Base-by-base conservation (phyloP, 1,139 yeast genomes). In the Saccharomyces hybrid region DNA sequence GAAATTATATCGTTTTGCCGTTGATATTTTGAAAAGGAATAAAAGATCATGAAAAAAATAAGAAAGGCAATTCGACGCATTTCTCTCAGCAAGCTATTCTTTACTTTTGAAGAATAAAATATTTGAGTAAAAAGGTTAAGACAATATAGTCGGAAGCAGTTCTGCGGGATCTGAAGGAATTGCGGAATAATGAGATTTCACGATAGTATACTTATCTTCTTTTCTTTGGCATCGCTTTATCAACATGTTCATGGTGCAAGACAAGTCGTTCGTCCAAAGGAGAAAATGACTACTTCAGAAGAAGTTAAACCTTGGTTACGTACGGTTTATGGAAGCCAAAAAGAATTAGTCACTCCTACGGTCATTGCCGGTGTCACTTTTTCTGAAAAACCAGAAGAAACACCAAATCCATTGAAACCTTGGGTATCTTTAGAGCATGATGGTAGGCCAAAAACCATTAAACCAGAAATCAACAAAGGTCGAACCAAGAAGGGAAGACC, bases 291-390 rank as follows among this genome's bases (percentile, higher is more conserved):
- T 0, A 64, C 74, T 0, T 60, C 76, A 8, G 76, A 73, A 42
- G 63, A 73, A 0, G 83, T 82, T 9, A 74, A 75, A 53, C 84
- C 90, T 4, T 89, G 97, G 97, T 57, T 79, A 11, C 78, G 96
- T 65, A 88, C 96, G 0, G 78, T 86, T 47, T 81, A 83, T 56
- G 76, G 77, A 1, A 70, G 78, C 0, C 66, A 77, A 7, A 74
- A 67, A 11, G 95, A 86, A 67, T 76, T 86, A 31, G 93, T 89
- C 41, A 81, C 84, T 0, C 97, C 97, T 13, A 83, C 91, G 0
- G 88, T 88, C 42, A 79, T 88, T 64, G 88, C 81, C 31, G 93
- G 93, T 25, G 88, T 89, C 52, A 87, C 96, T 0, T 84, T 89
- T 66, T 79, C 83, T 55, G 88, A 85, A 11, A 81, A 83, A 63